Evolutionary conservation across 2,329 filamentous ascomycete species (phyloP).

Genomic region (Neobulgaria alba): DNA sequence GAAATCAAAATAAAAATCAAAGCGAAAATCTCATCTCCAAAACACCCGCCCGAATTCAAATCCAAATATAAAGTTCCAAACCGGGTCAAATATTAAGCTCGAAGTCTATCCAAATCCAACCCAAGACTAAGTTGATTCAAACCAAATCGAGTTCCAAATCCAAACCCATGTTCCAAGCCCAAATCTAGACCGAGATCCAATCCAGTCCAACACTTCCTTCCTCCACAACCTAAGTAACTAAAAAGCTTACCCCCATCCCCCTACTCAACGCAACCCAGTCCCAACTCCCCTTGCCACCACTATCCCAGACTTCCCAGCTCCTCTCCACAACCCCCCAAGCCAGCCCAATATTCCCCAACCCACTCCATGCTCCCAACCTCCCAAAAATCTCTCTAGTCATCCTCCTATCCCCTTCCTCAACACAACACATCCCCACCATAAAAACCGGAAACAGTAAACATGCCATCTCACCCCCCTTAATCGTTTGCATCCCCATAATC

Average conservation of each 20-base stretch:
- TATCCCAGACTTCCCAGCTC: slow-evolving; percentile 16
- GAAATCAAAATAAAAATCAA: no score
- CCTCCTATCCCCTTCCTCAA: slow-evolving; percentile 8
- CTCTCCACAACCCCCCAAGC: slow-evolving; percentile 9
- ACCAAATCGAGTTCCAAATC: no score
- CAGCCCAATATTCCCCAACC: slow-evolving; percentile 17
- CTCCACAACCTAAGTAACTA: slow-evolving; percentile 17
- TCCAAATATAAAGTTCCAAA: no score
- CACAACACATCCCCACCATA: slow-evolving; percentile 13
- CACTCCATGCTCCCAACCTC: slow-evolving; percentile 14
- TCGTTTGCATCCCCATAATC: slow-evolving; percentile 8
- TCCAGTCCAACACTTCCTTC: no score
- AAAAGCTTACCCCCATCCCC: slow-evolving; percentile 9
- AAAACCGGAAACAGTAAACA: slow-evolving; percentile 20
- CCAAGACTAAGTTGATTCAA: no score
- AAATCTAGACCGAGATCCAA: no score
- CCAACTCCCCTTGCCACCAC: slow-evolving; percentile 6
- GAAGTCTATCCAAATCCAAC: no score
- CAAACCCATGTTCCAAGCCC: no score
- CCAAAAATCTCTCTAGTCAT: slow-evolving; percentile 9
- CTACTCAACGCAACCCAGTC: slow-evolving; percentile 18
- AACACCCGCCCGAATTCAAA: no score
- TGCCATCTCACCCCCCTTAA: slow-evolving; percentile 13
- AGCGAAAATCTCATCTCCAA: no score
- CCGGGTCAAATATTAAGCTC: no score